A percentile compares a stretch with the other conserved stretches of the same genome.
Conservation (phyloP, 257 asterid species). For the Salvia splendens region DNA sequence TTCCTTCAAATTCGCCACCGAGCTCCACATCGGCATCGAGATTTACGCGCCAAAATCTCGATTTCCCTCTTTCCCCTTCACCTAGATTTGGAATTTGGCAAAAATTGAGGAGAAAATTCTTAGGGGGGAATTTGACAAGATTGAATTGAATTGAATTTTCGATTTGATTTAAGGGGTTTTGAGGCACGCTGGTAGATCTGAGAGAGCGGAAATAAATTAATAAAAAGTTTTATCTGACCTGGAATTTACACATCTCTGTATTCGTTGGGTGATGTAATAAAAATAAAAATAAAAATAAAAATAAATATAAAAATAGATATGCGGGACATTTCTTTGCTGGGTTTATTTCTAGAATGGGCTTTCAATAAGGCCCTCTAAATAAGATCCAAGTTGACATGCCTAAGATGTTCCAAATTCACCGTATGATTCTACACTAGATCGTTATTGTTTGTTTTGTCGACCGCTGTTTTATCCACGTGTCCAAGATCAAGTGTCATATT, state of each 20-base stretch:
- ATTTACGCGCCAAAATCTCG: constrained; percentile 36
- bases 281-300: no score
- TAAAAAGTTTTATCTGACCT: constrained; percentile 29
- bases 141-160: constrained; percentile 29
- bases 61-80: background rate
- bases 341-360: constrained; percentile 1
- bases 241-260: constrained; percentile 23
- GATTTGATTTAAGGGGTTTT: constrained; percentile 28
- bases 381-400: no score
- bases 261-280: constrained; percentile 38
- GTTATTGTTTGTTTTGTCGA: no score
- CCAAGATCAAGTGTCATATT: no score
- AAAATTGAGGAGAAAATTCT: background rate
- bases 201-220: background rate
- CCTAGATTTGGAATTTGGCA: constrained; percentile 25
- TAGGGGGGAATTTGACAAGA: constrained; percentile 21
- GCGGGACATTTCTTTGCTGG: constrained; percentile 13
- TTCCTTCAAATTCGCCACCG: constrained; percentile 88
- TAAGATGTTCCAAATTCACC: no score
- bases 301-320: constrained; percentile 17
- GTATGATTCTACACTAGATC: no score
- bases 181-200: constrained; percentile 43
- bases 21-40: constrained; percentile 79
- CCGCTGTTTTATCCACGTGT: no score
- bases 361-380: background rate